Evolutionary conservation across 805 yeast species (phyloP), one percentile per base, ranked within the genome.

Genomic region (Lachancea lanzarotensis): DNA sequence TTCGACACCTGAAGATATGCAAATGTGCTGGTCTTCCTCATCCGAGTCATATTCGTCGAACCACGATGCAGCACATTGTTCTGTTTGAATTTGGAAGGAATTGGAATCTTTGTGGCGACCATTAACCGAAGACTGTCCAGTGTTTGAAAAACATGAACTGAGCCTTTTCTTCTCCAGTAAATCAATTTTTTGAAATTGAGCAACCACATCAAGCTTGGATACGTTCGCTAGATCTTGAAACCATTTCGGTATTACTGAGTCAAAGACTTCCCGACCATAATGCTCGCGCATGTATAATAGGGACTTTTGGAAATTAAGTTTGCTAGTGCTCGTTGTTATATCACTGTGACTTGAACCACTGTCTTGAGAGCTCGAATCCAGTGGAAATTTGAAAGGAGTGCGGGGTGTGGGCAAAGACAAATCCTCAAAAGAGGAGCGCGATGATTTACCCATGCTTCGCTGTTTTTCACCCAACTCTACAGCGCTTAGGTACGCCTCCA

Each of bases 1-100:
- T 62, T 88, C 95, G 35, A 89, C 80, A 6, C 96, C 96, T 4
- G 83, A 78, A 30, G 81, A 76, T 27, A 85, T 74, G 25, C 70
- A 59, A 18, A 79, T 45, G 26, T 44, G 45, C 10, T 40, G 44
- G 27, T 53, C 56, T 12, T 55, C 55, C 13, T 46, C 50, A 32
- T 46, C 45, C 11, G 45, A 26, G 27, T 45, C 48, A 22, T 54
- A 37, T 10, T 39, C 40, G 32, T 44, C 47, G 5, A 44, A 36
- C 47, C 47, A 44, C 17, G 17, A 16, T 4, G 43, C 22, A n/a
- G 42, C 26, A 25, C 34, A 29, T 26, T 30, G 34, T 13, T 29
- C 35, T 5, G 35, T 19, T 15, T 38, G 15, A 15, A 19, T 9
- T 10, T 19, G n/a, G 15, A 35, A 19, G 4, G 38, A 20, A 20